Evolutionary conservation across 148 eudicot species (phyloP).

Genomic region (Nepenthes mirabilis): DNA sequence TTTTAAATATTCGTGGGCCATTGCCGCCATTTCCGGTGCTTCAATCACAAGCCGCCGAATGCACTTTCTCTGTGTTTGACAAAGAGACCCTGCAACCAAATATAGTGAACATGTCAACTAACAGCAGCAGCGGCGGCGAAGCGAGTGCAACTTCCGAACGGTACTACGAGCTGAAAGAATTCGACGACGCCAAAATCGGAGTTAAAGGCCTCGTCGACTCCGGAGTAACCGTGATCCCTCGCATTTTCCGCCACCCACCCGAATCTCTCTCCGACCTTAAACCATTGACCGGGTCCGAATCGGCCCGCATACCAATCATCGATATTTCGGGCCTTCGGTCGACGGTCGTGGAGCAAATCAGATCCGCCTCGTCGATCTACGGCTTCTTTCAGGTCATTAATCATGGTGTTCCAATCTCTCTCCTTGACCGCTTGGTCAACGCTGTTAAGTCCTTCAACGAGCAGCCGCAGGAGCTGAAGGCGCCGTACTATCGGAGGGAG

Average conservation of each 20-base stretch:
- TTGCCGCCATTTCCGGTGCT: no score
- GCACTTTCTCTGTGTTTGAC: no score
- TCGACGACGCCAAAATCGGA: conserved; percentile 60
- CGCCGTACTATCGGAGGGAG: conserved; percentile 18
- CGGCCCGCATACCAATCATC: conserved; percentile 24
- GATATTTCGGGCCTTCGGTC: conserved; percentile 32
- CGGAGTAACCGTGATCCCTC: conserved; percentile 42
- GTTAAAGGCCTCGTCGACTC: conserved; percentile 73
- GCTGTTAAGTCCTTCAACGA: conserved; percentile 31
- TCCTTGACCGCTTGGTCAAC: conserved; percentile 15
- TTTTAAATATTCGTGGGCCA: no score
- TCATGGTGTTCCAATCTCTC: conserved; percentile 27
- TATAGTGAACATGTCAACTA: no score
- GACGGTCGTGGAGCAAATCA: conserved; percentile 22
- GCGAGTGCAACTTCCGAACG: no score
- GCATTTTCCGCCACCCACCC: conserved; percentile 35
- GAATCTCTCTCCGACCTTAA: conserved; percentile 10
- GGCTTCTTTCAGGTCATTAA: conserved; percentile 62
- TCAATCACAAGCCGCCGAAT: no score
- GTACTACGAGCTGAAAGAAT: conserved; percentile 23
- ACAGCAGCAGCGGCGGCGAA: no score
- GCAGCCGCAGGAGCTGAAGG: conserved; percentile 25
- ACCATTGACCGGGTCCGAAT: background rate
- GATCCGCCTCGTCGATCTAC: conserved; percentile 23
- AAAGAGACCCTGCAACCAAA: no score